These are phyloP conservation scores for Cymodocea nodosa DNA, from an alignment of 116 monocot species.

Conservation along the genomic window DNA sequence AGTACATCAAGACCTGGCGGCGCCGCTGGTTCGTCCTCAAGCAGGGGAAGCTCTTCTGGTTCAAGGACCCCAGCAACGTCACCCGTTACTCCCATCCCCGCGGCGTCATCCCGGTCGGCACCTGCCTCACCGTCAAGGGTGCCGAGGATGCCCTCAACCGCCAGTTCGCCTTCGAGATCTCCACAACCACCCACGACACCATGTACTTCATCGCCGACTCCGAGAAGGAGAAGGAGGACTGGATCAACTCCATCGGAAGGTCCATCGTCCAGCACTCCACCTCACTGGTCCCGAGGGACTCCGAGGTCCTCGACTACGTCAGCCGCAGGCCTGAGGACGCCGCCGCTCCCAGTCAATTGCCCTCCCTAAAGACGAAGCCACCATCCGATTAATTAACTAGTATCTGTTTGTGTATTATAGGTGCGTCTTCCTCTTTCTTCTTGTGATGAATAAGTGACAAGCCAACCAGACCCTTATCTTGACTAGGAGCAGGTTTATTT, in stretches of 20 bases:
- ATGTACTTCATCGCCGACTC: conserved; percentile 99
- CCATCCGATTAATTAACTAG: too few species aligned
- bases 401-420: too few species aligned
- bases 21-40: conserved; percentile 98
- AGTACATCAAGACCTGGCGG: conserved; percentile 99
- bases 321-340: background rate
- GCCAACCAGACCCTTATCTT: too few species aligned
- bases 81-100: conserved; percentile 68
- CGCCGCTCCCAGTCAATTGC: too few species aligned
- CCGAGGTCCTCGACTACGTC: conserved; percentile 90
- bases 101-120: conserved; percentile 79
- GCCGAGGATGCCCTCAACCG: conserved; percentile 94
- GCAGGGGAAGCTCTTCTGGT: conserved; percentile 98
- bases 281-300: conserved; percentile 48
- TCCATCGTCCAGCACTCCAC: conserved; percentile 98
- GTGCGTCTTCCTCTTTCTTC: too few species aligned
- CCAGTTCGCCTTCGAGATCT: conserved; percentile 82
- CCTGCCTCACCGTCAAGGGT: conserved; percentile 94
- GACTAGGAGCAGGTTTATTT: too few species aligned
- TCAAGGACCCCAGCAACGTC: conserved; percentile 60
- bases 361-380: too few species aligned
- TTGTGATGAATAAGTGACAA: too few species aligned
- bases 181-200: conserved; percentile 49
- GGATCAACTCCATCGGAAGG: conserved; percentile 98
- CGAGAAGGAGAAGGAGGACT: conserved; percentile 99